These are phyloP conservation scores for Penicillium concentricum DNA, from an alignment of 2,329 filamentous ascomycete species.

Conservation along the genomic window DNA sequence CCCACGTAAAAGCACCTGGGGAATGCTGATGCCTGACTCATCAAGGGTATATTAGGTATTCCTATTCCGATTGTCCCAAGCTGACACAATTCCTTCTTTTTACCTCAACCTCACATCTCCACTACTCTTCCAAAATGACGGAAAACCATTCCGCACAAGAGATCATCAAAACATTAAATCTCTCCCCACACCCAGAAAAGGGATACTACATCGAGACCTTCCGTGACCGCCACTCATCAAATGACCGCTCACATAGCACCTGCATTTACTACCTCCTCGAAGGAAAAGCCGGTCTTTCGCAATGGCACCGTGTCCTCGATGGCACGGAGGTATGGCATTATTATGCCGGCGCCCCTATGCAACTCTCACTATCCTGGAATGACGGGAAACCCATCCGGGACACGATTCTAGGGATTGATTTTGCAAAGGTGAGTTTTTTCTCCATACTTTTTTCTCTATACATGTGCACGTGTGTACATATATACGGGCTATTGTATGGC, in stretches of 20 bases:
- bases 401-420: constrained; percentile 43
- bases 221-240: constrained; percentile 35
- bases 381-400: constrained; percentile 37
- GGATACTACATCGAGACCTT: constrained; percentile 53
- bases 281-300: constrained; percentile 43
- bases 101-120: neutral
- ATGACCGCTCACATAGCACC: constrained; percentile 48
- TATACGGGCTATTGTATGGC: neutral
- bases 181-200: constrained; percentile 50
- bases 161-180: constrained; percentile 45
- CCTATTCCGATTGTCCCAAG: too few species aligned
- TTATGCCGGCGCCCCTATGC: constrained; percentile 54
- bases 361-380: constrained; percentile 46
- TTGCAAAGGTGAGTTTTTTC: constrained; percentile 31
- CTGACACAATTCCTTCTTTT: too few species aligned
- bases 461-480: too few species aligned
- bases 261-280: constrained; percentile 56
- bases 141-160: constrained; percentile 36
- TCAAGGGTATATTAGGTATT: too few species aligned
- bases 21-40: too few species aligned
- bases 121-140: neutral
- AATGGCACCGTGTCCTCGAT: constrained; percentile 52
- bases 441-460: too few species aligned
- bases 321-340: constrained; percentile 55
- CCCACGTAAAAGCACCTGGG: too few species aligned